Evolutionary conservation across 2,329 filamentous ascomycete genomes (phyloP).

Genomic region (Monilinia vaccinii-corymbosi): DNA sequence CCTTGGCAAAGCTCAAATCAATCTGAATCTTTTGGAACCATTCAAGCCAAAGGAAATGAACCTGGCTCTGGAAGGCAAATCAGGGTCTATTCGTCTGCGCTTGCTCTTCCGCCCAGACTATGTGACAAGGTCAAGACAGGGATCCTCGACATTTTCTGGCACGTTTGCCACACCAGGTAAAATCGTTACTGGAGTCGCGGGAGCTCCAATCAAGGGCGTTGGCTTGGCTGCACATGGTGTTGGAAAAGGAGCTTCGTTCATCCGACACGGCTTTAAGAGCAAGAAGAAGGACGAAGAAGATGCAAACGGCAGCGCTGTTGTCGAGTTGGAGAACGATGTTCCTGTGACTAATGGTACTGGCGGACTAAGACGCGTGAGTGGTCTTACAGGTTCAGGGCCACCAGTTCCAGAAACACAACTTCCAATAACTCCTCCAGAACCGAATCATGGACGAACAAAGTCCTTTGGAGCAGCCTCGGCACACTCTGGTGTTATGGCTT

Average conservation of each 20-base stretch:
- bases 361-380: slow-evolving; percentile 17
- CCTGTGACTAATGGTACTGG: slow-evolving; percentile 29
- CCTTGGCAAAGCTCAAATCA: slow-evolving; percentile 68
- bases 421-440: slow-evolving; percentile 23
- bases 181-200: slow-evolving; percentile 71
- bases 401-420: slow-evolving; percentile 10
- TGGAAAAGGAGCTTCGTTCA: slow-evolving; percentile 81
- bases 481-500: slow-evolving; percentile 50
- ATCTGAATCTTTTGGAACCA: slow-evolving; percentile 72
- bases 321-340: slow-evolving; percentile 35
- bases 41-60: slow-evolving; percentile 71
- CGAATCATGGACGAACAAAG: slow-evolving; percentile 37
- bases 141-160: slow-evolving; percentile 85
- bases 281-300: slow-evolving; percentile 47
- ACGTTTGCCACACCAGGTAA: slow-evolving; percentile 82
- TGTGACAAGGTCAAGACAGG: slow-evolving; percentile 75
- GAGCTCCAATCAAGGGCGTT: slow-evolving; percentile 88
- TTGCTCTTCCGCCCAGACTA: slow-evolving; percentile 92
- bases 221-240: slow-evolving; percentile 61
- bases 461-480: slow-evolving; percentile 58
- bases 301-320: neutral
- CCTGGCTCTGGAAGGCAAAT: slow-evolving; percentile 78
- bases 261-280: slow-evolving; percentile 73
- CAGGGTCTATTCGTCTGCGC: slow-evolving; percentile 70
- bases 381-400: slow-evolving; percentile 4